Evolutionary conservation across 1,139 yeast genomes (phyloP), one percentile per base, ranked within the genome.

Genomic region (Wickerhamomyces sp.): DNA sequence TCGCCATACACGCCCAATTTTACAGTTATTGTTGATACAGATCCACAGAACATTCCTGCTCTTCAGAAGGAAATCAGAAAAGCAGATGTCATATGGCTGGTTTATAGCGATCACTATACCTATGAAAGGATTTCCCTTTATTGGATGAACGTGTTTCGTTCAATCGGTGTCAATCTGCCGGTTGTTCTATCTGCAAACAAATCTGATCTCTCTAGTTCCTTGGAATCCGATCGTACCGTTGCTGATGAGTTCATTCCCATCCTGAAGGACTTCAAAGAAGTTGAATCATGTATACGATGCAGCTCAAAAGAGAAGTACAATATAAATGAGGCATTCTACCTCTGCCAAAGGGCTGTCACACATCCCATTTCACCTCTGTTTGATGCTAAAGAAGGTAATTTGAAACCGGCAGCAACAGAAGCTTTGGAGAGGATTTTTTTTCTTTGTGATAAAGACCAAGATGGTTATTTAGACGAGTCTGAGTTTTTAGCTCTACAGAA

Each of bases 321-420:
- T 58, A 90, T 90, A n/a, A 90, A 84, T 46, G 83, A 78, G 58
- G 89, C 95, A 2, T 89, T 90, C 54, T 92, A 92, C 59, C 64
- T 92, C 21, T 92, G 98, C 55, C 96, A 89, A 59, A 63, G 97
- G 41, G 90, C 97, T 0, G 87, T 90, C 1, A 83, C 92, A 0
- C 90, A 86, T 58, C 98, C 98, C 0, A 74, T 92, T n/a, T 81
- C 97, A 0, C 98, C 98, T 0, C 61, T 92, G 18, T 92, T 83
- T 55, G 97, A 92, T 59, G 81, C 96, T n/a, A 88, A 89, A 52
- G 90, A 84, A 46, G 92, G 94, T 1, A 75, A 70, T 38, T 64
- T 92, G 49, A 92, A 90, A 55, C 89, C 89, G 0, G 72, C 81
- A 4, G 90, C 95, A 0, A 69, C 78, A 0, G 70, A 73, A 2